Percentiles rank a stretch among this genome's conserved stretches.
These are phyloP conservation scores for Cladosporium oxysporum DNA, from an alignment of 2,329 filamentous ascomycete species.

Conservation along the genomic window DNA sequence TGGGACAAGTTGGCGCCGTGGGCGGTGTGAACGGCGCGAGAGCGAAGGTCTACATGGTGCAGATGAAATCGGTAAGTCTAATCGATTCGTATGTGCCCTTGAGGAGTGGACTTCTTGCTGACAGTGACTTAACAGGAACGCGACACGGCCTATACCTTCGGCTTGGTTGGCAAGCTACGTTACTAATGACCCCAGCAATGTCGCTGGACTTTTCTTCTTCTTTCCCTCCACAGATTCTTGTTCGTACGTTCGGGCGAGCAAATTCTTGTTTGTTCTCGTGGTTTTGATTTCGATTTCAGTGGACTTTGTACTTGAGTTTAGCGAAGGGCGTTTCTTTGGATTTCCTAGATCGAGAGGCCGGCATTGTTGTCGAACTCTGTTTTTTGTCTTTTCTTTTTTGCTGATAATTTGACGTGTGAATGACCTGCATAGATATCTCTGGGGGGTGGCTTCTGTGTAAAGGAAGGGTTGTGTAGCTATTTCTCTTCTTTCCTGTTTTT, in stretches of 20 bases:
- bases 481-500: too few relatives aligned
- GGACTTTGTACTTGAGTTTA: constrained; percentile 4
- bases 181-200: constrained; percentile 39
- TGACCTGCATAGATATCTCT: neutral
- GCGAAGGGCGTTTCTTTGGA: neutral
- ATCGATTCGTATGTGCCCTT: neutral
- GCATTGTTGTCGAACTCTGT: neutral
- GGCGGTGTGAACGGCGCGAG: constrained; percentile 59
- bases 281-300: neutral
- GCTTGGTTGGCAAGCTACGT: constrained; percentile 51
- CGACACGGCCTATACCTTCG: constrained; percentile 52
- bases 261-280: neutral
- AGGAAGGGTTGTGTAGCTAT: neutral
- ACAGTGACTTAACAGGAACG: constrained; percentile 42
- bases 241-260: neutral
- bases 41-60: constrained; percentile 65
- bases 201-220: neutral
- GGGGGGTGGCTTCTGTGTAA: neutral
- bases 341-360: too few relatives aligned
- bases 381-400: neutral
- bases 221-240: neutral
- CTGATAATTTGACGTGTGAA: neutral
- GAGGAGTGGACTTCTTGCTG: constrained; percentile 11
- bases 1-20: constrained; percentile 60
- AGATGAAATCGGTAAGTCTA: constrained; percentile 42